A percentile compares a stretch with the other conserved stretches of the same genome.
Evolutionary conservation across 169 alveolate genomes (phyloP).

Genomic region (Plasmodium gaboni): DNA sequence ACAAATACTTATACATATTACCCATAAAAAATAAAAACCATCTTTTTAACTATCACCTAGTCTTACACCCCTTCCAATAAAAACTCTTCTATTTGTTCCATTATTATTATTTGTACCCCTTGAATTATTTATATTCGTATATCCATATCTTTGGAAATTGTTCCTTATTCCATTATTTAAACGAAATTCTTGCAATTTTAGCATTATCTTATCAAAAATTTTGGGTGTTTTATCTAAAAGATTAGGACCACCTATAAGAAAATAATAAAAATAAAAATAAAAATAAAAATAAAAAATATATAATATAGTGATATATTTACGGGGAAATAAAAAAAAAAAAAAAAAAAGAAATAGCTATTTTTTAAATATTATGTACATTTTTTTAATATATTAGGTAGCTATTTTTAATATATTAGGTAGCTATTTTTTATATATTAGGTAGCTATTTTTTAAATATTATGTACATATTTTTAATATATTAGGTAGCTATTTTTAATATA

Average conservation of each 20-base stretch:
- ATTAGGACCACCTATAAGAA: slow-evolving; percentile 77
- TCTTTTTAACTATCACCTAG: slow-evolving; percentile 80
- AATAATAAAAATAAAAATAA: slow-evolving; percentile 12
- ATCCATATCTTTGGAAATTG: slow-evolving; percentile 37
- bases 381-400: background rate
- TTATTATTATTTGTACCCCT: slow-evolving; percentile 46
- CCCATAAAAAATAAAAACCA: too few relatives aligned
- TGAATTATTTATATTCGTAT: slow-evolving; percentile 45
- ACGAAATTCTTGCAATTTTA: slow-evolving; percentile 76
- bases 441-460: too few relatives aligned
- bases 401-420: too few relatives aligned
- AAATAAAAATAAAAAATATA: background rate
- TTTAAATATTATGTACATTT: background rate
- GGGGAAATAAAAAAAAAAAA: background rate
- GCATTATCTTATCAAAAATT: slow-evolving; percentile 82
- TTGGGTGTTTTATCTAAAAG: slow-evolving; percentile 81
- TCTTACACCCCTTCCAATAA: slow-evolving; percentile 88
- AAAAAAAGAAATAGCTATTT: background rate
- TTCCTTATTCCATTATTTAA: slow-evolving; percentile 34
- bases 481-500: too few relatives aligned
- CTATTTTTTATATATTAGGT: too few relatives aligned
- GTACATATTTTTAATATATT: background rate
- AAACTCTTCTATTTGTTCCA: slow-evolving; percentile 74
- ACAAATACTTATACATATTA: background rate
- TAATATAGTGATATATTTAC: background rate